These are phyloP conservation scores for Verticillium dahliae DNA, from an alignment of 2,329 filamentous ascomycete genomes.

Conservation along the genomic window DNA sequence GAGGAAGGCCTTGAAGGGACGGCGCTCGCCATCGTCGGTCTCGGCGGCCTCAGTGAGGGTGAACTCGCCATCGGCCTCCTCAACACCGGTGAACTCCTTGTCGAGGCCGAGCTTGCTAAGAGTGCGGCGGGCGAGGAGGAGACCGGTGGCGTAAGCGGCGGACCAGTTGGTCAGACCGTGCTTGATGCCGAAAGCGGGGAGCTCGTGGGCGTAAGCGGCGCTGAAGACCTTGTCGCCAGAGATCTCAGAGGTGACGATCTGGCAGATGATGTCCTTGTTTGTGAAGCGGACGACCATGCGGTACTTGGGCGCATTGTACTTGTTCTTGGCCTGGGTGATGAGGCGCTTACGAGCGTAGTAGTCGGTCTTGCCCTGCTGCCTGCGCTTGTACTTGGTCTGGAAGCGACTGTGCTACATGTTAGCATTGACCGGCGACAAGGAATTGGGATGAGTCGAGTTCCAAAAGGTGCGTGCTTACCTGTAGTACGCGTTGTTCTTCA, in stretches of 20 bases:
- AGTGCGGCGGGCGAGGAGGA: slow-evolving; percentile 92
- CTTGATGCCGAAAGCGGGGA: slow-evolving; percentile 93
- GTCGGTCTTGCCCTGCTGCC: slow-evolving; percentile 95
- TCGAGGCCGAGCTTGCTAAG: slow-evolving; percentile 96
- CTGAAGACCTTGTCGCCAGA: slow-evolving; percentile 94
- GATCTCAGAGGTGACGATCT: slow-evolving; percentile 96
- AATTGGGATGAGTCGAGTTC: slow-evolving; percentile 3
- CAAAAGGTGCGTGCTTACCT: slow-evolving; percentile 56
- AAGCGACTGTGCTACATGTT: slow-evolving; percentile 61
- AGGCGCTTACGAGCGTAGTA: slow-evolving; percentile 99
- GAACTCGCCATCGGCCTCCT: slow-evolving; percentile 96
- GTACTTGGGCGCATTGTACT: slow-evolving; percentile 99
- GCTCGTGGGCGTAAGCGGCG: slow-evolving; percentile 93
- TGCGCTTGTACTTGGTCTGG: slow-evolving; percentile 99
- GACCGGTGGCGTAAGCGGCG: slow-evolving; percentile 92
- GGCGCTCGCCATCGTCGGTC: slow-evolving; percentile 84
- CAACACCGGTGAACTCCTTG: slow-evolving; percentile 88
- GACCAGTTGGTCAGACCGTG: slow-evolving; percentile 99
- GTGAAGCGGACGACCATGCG: slow-evolving; percentile 98
- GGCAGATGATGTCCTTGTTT: slow-evolving; percentile 98
- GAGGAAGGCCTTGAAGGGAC: slow-evolving; percentile 98
- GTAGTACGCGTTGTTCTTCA: slow-evolving; percentile 99
- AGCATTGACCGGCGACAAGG: slow-evolving; percentile 1
- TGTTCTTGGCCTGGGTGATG: slow-evolving; percentile 99
- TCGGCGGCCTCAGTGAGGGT: slow-evolving; percentile 90